These are phyloP conservation scores for Rutidosis leptorrhynchoides DNA, from an alignment of 129 eudicot species.

Conservation along the genomic window DNA sequence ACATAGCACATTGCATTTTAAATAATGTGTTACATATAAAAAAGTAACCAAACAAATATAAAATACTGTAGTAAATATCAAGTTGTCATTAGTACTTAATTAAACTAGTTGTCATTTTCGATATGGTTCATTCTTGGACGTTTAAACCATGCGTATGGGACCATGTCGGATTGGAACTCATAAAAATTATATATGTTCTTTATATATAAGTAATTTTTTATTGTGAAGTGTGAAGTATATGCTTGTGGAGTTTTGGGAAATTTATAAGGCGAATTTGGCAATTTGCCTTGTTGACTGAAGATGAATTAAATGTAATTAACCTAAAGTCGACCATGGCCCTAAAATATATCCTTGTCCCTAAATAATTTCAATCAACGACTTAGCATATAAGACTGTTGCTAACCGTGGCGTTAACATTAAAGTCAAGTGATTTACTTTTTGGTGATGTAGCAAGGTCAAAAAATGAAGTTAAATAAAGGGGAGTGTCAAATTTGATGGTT, in stretches of 20 bases:
- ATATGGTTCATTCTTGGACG: conserved; percentile 35
- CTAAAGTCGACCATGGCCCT: conserved; percentile 25
- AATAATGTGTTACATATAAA: background rate
- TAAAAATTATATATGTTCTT: background rate
- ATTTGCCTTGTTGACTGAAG: conserved; percentile 10
- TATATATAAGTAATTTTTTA: background rate
- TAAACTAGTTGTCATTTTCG: conserved; percentile 27
- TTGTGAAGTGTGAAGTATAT: conserved; percentile 19
- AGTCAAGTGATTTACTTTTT: no score
- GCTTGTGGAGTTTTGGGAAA: conserved; percentile 17
- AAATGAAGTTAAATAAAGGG: no score
- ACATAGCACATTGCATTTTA: background rate
- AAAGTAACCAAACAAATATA: background rate
- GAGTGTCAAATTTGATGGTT: no score
- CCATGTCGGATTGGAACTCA: conserved; percentile 23
- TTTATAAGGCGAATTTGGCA: conserved; percentile 4
- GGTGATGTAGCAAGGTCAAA: no score
- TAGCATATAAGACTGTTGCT: no score
- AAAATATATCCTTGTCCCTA: conserved; percentile 22
- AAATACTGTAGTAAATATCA: conserved; percentile 2
- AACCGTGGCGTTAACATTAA: no score
- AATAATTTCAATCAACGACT: conserved; percentile 34
- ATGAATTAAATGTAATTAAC: conserved; percentile 27
- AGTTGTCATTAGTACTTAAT: conserved; percentile 1
- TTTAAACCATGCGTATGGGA: conserved; percentile 37